Evolutionary conservation across 1,284 basidiomycete genomes (phyloP), one percentile per base, ranked within the genome.

Genomic region (Megacollybia platyphylla): DNA sequence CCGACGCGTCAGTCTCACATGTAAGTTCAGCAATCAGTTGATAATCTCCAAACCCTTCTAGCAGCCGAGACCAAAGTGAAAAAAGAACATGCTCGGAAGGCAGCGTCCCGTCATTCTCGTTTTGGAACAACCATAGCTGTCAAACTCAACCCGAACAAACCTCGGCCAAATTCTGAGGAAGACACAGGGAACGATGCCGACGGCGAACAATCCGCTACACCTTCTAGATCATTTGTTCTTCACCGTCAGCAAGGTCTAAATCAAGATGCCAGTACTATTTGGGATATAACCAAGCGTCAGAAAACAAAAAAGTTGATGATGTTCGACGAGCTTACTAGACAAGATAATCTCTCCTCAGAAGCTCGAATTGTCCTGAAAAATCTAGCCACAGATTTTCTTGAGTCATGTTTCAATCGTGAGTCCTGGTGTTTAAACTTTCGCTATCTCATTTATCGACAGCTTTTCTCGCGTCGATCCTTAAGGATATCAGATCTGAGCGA

Each of bases 121-220:
- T 97, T 97, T 59, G 92, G 92, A 0, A 96, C 92, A 0, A 94
- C 91, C 2, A 81, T 96, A 48, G 64, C 82, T 9, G 81, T 96
- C 40, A 74, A 71, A 48, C 64, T 80, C 52, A 77, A 85, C 46
- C 58, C 76, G 17, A 70, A 67, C 53, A 73, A 73, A 27, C 45
- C 48, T 5, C 35, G 43, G 7, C 29, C 46, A 7, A 46, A 46
- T 24, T 43, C 46, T 4, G 52, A 47, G 29, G 56, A 54, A 27
- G 56, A 51, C 26, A 51, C 52, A 32, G 54, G 55, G 15, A 54
- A 60, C 46, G 59, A 54, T 39, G 57, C 58, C 35, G 59, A 54
- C 29, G 45, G 60, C 26, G 58, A 58, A 41, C 54, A 55, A 17
- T 48, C 54, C 34, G 47, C 57, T 20, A 50, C 61, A 5, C 56